Evolutionary conservation across 2,329 filamentous ascomycete species (phyloP).

Genomic region (Alternaria ethzedia): DNA sequence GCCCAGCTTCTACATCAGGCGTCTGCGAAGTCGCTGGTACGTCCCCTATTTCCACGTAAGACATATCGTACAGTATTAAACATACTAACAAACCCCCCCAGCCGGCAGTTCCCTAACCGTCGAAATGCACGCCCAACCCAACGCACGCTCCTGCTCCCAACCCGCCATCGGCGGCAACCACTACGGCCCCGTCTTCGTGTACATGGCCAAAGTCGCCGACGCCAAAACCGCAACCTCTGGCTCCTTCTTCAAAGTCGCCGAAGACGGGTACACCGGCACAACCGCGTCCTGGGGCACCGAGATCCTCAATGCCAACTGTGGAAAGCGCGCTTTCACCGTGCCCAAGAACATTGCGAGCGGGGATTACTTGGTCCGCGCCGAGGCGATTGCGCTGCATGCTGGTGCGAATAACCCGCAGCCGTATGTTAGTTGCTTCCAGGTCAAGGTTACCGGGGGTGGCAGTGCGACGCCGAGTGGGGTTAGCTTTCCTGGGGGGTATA

Average conservation of each 20-base stretch:
- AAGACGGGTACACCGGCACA: constrained; percentile 46
- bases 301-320: constrained; percentile 49
- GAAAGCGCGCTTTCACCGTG: constrained; percentile 45
- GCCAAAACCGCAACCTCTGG: constrained; percentile 39
- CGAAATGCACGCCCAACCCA: constrained; percentile 48
- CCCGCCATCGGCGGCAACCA: constrained; percentile 48
- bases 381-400: constrained; percentile 45
- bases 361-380: constrained; percentile 44
- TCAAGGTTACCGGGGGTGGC: constrained; percentile 46
- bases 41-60: too few species aligned
- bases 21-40: constrained; percentile 40
- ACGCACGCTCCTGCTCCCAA: constrained; percentile 37
- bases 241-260: constrained; percentile 49
- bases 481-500: constrained; percentile 45
- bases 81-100: constrained; percentile 21
- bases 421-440: constrained; percentile 48
- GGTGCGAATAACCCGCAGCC: constrained; percentile 41
- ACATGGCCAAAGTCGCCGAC: constrained; percentile 49
- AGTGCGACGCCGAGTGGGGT: constrained; percentile 43
- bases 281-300: constrained; percentile 47
- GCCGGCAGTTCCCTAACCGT: constrained; percentile 44
- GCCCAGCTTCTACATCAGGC: constrained; percentile 29
- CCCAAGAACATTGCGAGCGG: constrained; percentile 42
- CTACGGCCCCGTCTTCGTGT: constrained; percentile 47
- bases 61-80: too few species aligned